Evolutionary conservation across 2,329 filamentous ascomycete species (phyloP).

Genomic region (Pseudocercospora musae): DNA sequence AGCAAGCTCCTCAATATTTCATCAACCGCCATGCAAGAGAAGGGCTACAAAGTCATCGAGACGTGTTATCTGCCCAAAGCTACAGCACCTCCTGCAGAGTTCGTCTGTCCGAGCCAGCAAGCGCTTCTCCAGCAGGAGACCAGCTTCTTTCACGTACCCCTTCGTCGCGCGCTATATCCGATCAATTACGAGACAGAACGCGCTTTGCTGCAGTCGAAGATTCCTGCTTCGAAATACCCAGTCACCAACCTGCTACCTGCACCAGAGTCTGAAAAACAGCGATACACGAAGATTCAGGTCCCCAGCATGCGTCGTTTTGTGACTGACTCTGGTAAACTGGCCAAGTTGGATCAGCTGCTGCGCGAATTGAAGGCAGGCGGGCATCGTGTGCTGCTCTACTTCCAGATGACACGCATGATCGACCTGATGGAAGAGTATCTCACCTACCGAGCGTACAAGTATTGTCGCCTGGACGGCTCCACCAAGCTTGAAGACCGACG

Average conservation of each 20-base stretch:
- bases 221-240: conserved; percentile 65
- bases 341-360: conserved; percentile 81
- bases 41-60: conserved; percentile 75
- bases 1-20: conserved; percentile 76
- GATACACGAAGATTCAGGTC: conserved; percentile 86
- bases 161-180: conserved; percentile 75
- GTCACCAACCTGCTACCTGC: conserved; percentile 65
- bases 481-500: conserved; percentile 96
- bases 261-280: conserved; percentile 75
- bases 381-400: conserved; percentile 93
- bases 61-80: conserved; percentile 74
- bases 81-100: conserved; percentile 79
- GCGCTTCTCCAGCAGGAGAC: conserved; percentile 64
- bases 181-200: conserved; percentile 62
- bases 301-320: conserved; percentile 98
- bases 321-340: conserved; percentile 94
- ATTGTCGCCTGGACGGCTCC: conserved; percentile 91
- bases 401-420: conserved; percentile 99
- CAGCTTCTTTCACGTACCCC: conserved; percentile 71
- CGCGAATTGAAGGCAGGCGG: conserved; percentile 86
- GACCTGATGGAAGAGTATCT: conserved; percentile 99
- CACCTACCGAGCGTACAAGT: conserved; percentile 98
- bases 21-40: conserved; percentile 59
- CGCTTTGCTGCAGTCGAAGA: conserved; percentile 68
- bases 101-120: conserved; percentile 69